Base-by-base conservation (phyloP, 2,329 filamentous ascomycete species). In the Macrophomina phaseolina region DNA sequence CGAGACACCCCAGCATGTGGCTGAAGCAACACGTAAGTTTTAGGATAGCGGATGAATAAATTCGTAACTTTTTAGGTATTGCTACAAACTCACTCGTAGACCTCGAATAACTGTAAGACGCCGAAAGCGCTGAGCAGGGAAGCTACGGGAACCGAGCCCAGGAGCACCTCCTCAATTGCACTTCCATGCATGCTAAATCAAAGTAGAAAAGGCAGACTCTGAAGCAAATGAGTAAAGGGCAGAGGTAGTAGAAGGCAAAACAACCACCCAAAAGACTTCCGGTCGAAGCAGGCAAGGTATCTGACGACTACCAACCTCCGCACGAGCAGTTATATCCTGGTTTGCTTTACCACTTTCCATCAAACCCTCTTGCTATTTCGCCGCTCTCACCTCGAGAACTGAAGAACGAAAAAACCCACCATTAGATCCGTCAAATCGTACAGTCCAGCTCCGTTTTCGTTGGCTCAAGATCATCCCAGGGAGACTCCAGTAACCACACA, bases 381-480 rank as follows among this genome's bases (percentile, higher is more conserved):
- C 36, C 32, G 36, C 28, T 34, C 18, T 42, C 18, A 32, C 36
- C 16, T 28, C 36, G 61, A 53, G 28, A 64, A 53, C 30, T 18
- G 38, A 38, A 53, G 34, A 60, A 18, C 23, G 23, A 23, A 42
- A 64, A 23, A 64, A 42, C 46, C 48, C 61, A 64, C 46, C 46
- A 64, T 62, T 62, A 62, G 58, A 62, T 49, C 58, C 58, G 23
- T 62, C 58, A 62, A 61, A 62, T 62, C 58, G 58, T 62, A 62
- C 58, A 62, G 28, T 62, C 45, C 18, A 49, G n/a, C 16, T 45
- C n/a, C 58, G 30, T 62, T 49, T 48, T 48, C 56, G 6, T 36
- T 49, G 58, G 38, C 46, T 38, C 23, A 36, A 49, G 30, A 62
- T 62, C 58, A 62, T 62, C 58, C 58, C 28, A 45, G 32, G 23